Evolutionary conservation across 306 rosid species (phyloP).

Genomic region (Malus fusca): DNA sequence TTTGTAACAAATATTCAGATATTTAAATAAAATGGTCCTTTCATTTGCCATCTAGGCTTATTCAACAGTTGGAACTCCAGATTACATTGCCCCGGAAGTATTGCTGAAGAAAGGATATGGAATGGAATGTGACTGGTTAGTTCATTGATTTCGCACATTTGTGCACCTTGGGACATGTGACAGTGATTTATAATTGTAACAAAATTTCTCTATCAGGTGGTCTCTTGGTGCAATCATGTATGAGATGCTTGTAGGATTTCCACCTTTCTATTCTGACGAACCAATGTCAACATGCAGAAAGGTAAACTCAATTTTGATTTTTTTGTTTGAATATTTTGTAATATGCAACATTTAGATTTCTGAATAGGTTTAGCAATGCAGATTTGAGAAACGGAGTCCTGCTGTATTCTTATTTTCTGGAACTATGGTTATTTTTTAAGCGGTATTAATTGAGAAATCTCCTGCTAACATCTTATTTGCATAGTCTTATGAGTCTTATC

Average conservation of each 20-base stretch:
- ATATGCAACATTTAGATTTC: not conserved
- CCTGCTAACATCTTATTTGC: not conserved
- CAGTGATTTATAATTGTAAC: constrained; percentile 2
- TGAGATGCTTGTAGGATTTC: constrained; percentile 88
- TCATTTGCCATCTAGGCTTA: constrained; percentile 48
- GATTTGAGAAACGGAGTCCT: not conserved
- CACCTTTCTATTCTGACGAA: constrained; percentile 83
- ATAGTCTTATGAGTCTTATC: constrained; percentile 7
- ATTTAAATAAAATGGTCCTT: constrained; percentile 12
- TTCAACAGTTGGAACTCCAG: constrained; percentile 91
- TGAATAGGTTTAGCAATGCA: not conserved
- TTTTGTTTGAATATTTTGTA: not conserved
- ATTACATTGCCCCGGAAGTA: constrained; percentile 88
- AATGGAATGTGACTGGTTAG: constrained; percentile 84
- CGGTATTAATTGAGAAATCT: not conserved
- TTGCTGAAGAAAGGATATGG: constrained; percentile 80
- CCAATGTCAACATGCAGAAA: constrained; percentile 83
- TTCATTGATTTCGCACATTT: not conserved
- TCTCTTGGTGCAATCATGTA: constrained; percentile 95
- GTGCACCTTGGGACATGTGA: not conserved
- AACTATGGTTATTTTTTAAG: not conserved
- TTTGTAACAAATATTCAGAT: not conserved
- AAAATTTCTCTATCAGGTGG: constrained; percentile 50
- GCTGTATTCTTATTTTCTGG: too few species aligned
- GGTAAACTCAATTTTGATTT: constrained; percentile 32